phyloP scores from a whole-genome alignment of 768 basidiomycete species.

The Boletus rubescentipes region DNA sequence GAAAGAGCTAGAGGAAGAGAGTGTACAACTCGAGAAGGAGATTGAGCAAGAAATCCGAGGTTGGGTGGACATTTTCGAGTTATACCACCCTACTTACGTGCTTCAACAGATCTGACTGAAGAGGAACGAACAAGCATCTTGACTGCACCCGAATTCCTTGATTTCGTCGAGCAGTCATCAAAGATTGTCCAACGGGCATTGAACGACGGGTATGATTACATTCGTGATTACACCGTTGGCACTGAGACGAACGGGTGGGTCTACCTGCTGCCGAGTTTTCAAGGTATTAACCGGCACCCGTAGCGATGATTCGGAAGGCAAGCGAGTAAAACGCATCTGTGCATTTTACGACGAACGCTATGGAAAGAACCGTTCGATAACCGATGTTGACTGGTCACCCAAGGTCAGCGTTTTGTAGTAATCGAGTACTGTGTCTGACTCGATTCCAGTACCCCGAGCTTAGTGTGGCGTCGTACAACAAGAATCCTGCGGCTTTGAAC shows the following conservation, averaged over 20 bases:
- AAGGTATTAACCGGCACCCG: constrained; percentile 8
- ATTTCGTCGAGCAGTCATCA: constrained; percentile 92
- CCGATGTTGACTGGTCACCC: constrained; percentile 96
- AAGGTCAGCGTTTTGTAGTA: constrained; percentile 55
- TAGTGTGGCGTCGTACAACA: constrained; percentile 95
- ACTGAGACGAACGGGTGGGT: constrained; percentile 81
- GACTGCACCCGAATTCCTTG: constrained; percentile 85
- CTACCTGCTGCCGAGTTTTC: neutral
- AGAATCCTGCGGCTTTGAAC: constrained; percentile 88
- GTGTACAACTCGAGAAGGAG: constrained; percentile 78
- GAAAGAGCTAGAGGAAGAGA: constrained; percentile 80
- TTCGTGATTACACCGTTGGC: constrained; percentile 92
- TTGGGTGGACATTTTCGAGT: constrained; percentile 22
- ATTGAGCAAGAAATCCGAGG: constrained; percentile 87
- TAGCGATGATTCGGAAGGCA: constrained; percentile 90
- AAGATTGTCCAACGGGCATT: constrained; percentile 94
- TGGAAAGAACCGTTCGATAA: constrained; percentile 91
- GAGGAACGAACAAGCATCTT: constrained; percentile 83
- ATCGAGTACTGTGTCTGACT: neutral
- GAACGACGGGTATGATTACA: constrained; percentile 95
- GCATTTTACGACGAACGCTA: constrained; percentile 91
- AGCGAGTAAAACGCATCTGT: constrained; percentile 89
- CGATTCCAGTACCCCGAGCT: constrained; percentile 84
- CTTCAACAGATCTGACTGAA: constrained; percentile 69
- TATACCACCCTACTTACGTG: neutral